These are phyloP conservation scores for Leptomonas pyrrhocoris DNA, from an alignment of 208 protist genomes.

Conservation along the genomic window DNA sequence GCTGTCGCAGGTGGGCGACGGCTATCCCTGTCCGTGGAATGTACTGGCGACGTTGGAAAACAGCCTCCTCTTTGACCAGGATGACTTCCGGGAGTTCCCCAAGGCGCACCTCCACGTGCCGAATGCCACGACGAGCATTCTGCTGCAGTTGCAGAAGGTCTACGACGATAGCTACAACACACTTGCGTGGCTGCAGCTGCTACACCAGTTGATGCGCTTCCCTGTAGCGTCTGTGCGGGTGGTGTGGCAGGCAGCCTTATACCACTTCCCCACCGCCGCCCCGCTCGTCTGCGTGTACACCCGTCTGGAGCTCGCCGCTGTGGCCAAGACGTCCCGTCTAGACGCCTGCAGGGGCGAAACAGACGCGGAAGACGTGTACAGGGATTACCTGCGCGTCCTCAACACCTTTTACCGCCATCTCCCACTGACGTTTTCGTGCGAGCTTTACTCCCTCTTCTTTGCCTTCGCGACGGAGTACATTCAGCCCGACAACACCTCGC, in stretches of 20 bases:
- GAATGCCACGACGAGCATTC: slow-evolving; percentile 66
- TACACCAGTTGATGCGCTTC: slow-evolving; percentile 63
- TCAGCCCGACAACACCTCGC: slow-evolving; percentile 52
- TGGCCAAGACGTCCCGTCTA: slow-evolving; percentile 42
- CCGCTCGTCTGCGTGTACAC: slow-evolving; percentile 62
- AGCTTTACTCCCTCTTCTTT: slow-evolving; percentile 81
- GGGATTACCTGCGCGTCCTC: slow-evolving; percentile 65
- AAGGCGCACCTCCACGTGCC: slow-evolving; percentile 45
- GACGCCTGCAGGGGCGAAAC: slow-evolving; percentile 61
- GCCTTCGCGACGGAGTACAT: slow-evolving; percentile 68
- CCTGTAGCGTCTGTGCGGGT: slow-evolving; percentile 66
- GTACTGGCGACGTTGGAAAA: slow-evolving; percentile 59
- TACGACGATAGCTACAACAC: slow-evolving; percentile 62
- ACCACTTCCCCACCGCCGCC: slow-evolving; percentile 74
- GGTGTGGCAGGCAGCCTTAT: slow-evolving; percentile 73
- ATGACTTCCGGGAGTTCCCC: slow-evolving; percentile 19
- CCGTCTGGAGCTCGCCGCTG: slow-evolving; percentile 57
- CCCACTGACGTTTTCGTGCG: slow-evolving; percentile 63
- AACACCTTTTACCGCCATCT: slow-evolving; percentile 87
- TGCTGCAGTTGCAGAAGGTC: slow-evolving; percentile 46
- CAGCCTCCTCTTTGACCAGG: slow-evolving; percentile 20
- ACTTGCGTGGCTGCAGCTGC: slow-evolving; percentile 66
- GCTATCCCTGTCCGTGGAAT: slow-evolving; percentile 80
- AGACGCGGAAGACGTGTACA: slow-evolving; percentile 64
- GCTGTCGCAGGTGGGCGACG: slow-evolving; percentile 47